phyloP scores from a whole-genome alignment of 192 early-diverging fungal genomes.

The Entomortierella lignicola region DNA sequence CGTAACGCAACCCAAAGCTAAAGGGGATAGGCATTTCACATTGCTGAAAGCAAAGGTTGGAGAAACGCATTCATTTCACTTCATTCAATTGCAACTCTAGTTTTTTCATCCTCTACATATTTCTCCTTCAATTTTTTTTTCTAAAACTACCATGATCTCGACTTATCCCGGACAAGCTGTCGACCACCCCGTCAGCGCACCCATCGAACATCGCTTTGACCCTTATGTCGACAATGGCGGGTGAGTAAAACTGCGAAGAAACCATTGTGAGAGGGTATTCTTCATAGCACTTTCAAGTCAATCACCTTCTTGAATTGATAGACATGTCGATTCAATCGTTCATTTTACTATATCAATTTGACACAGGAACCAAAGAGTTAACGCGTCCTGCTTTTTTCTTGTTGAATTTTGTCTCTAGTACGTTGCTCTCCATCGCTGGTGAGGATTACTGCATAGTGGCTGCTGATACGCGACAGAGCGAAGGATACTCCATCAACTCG shows the following conservation, averaged over 20 bases:
- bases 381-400: slow-evolving; percentile 3
- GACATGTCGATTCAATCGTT: too few species aligned
- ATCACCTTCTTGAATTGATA: too few species aligned
- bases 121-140: neutral
- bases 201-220: slow-evolving; percentile 74
- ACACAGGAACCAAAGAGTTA: neutral
- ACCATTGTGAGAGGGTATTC: too few species aligned
- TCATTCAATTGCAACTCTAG: neutral
- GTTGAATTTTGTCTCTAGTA: slow-evolving; percentile 10
- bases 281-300: too few species aligned
- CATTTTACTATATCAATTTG: too few species aligned
- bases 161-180: slow-evolving; percentile 54
- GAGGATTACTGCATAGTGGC: slow-evolving; percentile 94
- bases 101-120: neutral
- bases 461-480: slow-evolving; percentile 95
- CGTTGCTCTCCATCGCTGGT: slow-evolving; percentile 91
- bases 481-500: slow-evolving; percentile 95
- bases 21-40: neutral
- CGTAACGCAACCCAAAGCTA: slow-evolving; percentile 19
- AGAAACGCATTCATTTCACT: neutral
- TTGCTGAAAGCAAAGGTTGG: too few species aligned
- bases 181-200: slow-evolving; percentile 50
- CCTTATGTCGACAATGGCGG: slow-evolving; percentile 93
- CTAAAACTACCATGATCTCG: slow-evolving; percentile 16
- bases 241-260: too few species aligned